Evolutionary conservation across 169 alveolate species (phyloP).

Genomic region (Hepatocystis sp.): DNA sequence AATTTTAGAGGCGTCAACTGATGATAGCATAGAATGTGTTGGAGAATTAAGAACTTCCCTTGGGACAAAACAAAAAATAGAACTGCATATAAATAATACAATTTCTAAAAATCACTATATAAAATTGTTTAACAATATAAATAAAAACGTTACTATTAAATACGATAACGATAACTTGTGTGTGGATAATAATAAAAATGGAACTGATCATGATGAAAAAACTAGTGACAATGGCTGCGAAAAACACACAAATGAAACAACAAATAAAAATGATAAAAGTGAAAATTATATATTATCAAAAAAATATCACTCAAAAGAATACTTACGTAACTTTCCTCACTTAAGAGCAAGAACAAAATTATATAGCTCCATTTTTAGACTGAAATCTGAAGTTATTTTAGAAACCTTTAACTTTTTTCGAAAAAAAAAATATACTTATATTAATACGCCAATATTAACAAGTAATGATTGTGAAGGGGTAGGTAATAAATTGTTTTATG

Average conservation of each 20-base stretch:
- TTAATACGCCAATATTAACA: conserved; percentile 99
- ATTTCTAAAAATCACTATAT: conserved; percentile 80
- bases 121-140: conserved; percentile 83
- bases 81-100: conserved; percentile 27
- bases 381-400: conserved; percentile 88
- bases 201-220: conserved; percentile 67
- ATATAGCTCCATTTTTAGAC: conserved; percentile 89
- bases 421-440: conserved; percentile 92
- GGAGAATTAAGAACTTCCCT: conserved; percentile 79
- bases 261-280: not conserved
- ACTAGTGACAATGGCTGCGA: not conserved
- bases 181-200: conserved; percentile 75
- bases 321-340: conserved; percentile 82
- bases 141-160: no score
- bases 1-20: conserved; percentile 83
- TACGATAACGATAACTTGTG: conserved; percentile 74
- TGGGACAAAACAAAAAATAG: conserved; percentile 62
- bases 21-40: conserved; percentile 87
- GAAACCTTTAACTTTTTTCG: conserved; percentile 89
- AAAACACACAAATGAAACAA: not conserved
- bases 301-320: conserved; percentile 81
- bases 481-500: conserved; percentile 98
- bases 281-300: conserved; percentile 80
- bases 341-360: conserved; percentile 83
- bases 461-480: conserved; percentile 99